A percentile compares a stretch with the other conserved stretches of the same genome.
Evolutionary conservation across 768 basidiomycete genomes (phyloP).

Genomic region (Chlorophyllum brunneum): DNA sequence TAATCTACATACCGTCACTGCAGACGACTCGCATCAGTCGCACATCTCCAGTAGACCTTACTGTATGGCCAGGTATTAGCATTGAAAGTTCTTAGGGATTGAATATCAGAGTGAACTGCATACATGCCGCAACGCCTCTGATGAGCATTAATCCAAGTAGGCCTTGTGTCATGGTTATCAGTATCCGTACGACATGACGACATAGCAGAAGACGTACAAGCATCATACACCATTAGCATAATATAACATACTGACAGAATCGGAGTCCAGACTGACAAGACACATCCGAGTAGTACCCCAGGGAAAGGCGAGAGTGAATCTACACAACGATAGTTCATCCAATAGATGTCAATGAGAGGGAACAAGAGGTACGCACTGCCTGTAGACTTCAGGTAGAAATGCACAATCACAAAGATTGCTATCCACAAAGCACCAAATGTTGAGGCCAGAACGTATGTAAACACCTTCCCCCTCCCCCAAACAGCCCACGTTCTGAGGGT

Average conservation of each 20-base stretch:
- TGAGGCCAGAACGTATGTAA: neutral
- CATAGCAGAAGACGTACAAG: neutral
- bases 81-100: too few species aligned
- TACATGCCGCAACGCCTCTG: neutral
- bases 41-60: neutral
- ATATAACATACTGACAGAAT: neutral
- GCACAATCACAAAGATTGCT: neutral
- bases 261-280: neutral
- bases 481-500: neutral
- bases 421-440: neutral
- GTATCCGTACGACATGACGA: neutral
- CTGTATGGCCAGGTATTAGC: too few species aligned
- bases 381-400: neutral
- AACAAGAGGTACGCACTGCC: neutral
- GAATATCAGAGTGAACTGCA: too few species aligned
- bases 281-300: neutral
- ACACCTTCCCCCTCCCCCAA: neutral
- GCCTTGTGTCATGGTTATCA: neutral
- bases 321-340: too few species aligned
- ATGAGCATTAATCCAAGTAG: neutral
- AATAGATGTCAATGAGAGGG: too few species aligned
- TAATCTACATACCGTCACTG: slow-evolving; percentile 1
- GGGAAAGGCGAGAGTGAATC: neutral
- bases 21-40: neutral
- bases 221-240: neutral